These are phyloP conservation scores for Trichoderma orchidacearum DNA, from an alignment of 495 filamentous ascomycete species.

Conservation along the genomic window DNA sequence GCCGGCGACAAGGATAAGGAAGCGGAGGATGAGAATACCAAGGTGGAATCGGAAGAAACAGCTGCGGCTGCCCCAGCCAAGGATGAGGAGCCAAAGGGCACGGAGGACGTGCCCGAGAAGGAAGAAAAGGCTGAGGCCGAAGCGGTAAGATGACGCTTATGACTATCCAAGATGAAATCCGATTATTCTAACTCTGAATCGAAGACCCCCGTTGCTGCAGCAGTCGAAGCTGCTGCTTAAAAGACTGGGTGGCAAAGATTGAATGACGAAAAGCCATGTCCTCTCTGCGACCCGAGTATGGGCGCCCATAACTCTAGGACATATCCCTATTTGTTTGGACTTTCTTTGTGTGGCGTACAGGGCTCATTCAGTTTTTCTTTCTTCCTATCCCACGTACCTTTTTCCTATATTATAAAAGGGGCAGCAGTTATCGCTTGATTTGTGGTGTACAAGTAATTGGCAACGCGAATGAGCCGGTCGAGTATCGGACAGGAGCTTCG, in stretches of 20 bases:
- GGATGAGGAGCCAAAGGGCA: constrained; percentile 16
- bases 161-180: not conserved
- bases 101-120: constrained; percentile 14
- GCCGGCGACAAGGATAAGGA: constrained; percentile 37
- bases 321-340: not conserved
- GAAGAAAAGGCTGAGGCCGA: not conserved
- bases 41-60: constrained; percentile 6
- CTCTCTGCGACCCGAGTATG: not conserved
- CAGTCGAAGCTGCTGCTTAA: constrained; percentile 11
- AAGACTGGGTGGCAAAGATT: not conserved
- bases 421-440: not conserved
- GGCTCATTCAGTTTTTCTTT: not conserved
- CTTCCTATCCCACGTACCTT: not conserved
- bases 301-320: not conserved
- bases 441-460: not conserved
- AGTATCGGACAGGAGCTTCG: not conserved
- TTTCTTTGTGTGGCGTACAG: not conserved
- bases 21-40: constrained; percentile 23
- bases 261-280: not conserved
- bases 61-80: constrained; percentile 5
- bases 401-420: not conserved
- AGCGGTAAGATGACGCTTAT: not conserved
- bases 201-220: not conserved
- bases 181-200: not conserved
- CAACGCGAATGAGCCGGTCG: not conserved